phyloP scores from a whole-genome alignment of 768 basidiomycete genomes.

The Lactarius hatsudake region DNA sequence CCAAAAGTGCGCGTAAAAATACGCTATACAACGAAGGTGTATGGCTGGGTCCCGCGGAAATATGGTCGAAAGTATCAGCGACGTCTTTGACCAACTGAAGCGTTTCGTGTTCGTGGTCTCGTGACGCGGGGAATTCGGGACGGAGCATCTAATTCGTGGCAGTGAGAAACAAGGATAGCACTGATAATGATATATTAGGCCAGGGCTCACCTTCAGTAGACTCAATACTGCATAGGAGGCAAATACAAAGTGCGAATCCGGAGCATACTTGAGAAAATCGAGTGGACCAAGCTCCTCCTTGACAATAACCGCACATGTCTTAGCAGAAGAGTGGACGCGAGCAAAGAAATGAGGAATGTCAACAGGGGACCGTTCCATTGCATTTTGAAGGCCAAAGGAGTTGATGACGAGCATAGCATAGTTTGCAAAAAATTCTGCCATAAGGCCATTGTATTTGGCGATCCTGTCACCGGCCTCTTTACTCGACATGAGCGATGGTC shows the following conservation, averaged over 20 bases:
- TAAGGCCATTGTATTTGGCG: constrained; percentile 47
- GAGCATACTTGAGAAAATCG: constrained; percentile 77
- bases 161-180: neutral
- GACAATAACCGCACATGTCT: constrained; percentile 65
- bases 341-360: constrained; percentile 85
- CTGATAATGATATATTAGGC: neutral
- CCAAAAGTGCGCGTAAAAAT: constrained; percentile 76
- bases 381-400: constrained; percentile 95
- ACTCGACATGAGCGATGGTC: neutral
- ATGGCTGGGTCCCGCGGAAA: constrained; percentile 76
- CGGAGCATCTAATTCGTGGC: constrained; percentile 60
- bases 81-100: constrained; percentile 74
- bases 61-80: constrained; percentile 72
- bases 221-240: constrained; percentile 91
- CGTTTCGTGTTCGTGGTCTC: constrained; percentile 70
- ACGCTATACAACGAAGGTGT: constrained; percentile 88
- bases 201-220: constrained; percentile 72
- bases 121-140: constrained; percentile 75
- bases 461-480: constrained; percentile 15
- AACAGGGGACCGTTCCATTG: constrained; percentile 71
- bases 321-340: constrained; percentile 70
- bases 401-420: constrained; percentile 88
- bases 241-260: constrained; percentile 90
- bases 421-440: constrained; percentile 74
- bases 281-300: constrained; percentile 75